Conservation (phyloP, 768 basidiomycete genomes). For the Amanita molliuscula region DNA sequence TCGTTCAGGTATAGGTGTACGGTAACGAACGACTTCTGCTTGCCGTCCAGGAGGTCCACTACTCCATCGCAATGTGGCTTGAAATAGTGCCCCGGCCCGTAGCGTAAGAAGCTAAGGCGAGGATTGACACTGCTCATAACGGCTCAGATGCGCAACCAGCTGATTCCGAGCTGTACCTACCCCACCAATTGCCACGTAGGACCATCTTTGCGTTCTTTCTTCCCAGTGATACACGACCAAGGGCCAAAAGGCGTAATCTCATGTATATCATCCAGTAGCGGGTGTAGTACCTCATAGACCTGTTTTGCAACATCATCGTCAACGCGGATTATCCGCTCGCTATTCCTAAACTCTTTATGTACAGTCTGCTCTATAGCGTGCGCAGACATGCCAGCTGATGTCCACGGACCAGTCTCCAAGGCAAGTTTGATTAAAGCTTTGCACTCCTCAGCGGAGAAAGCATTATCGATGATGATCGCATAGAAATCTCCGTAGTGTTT, state of each 20-base stretch:
- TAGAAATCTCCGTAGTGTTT: constrained; percentile 21
- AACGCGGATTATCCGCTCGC: constrained; percentile 22
- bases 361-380: constrained; percentile 14
- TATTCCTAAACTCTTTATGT: constrained; percentile 24
- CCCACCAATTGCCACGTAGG: constrained; percentile 25
- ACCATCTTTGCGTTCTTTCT: constrained; percentile 16
- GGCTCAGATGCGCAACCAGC: neutral
- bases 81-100: constrained; percentile 33
- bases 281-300: constrained; percentile 22
- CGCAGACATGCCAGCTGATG: constrained; percentile 21
- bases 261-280: constrained; percentile 22
- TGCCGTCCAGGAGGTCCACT: constrained; percentile 16
- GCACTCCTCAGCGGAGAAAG: constrained; percentile 28
- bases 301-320: constrained; percentile 17
- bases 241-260: constrained; percentile 17
- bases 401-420: constrained; percentile 18
- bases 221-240: constrained; percentile 24
- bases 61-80: constrained; percentile 29
- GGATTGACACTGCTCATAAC: constrained; percentile 20
- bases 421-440: constrained; percentile 19
- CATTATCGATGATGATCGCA: constrained; percentile 27
- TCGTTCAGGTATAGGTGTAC: constrained; percentile 33
- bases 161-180: constrained; percentile 12
- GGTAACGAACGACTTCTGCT: constrained; percentile 29
- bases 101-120: constrained; percentile 31